Conservation (phyloP, 371 early-diverging fungal genomes). For the Rhizopus sp. region DNA sequence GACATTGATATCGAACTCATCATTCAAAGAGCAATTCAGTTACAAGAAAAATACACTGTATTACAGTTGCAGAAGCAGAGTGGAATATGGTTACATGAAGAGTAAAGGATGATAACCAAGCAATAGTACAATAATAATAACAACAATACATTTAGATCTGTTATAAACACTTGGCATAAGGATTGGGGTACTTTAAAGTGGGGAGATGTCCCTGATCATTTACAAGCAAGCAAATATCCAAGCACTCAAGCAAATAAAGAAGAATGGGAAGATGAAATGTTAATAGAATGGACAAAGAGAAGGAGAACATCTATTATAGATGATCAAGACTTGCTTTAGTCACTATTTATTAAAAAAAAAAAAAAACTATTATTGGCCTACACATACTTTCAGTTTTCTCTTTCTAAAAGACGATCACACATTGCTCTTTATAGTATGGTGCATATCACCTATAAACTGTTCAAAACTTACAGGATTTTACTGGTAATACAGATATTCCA, state of each 20-base stretch:
- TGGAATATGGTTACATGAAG: constrained; percentile 57
- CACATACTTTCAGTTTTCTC: no score
- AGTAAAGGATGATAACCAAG: constrained; percentile 22
- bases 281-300: constrained; percentile 33
- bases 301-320: constrained; percentile 20
- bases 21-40: constrained; percentile 48
- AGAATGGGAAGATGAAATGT: constrained; percentile 57
- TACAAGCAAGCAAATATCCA: constrained; percentile 40
- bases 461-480: no score
- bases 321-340: constrained; percentile 13
- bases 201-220: constrained; percentile 45
- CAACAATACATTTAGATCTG: constrained; percentile 25
- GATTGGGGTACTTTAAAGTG: constrained; percentile 40
- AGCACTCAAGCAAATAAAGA: constrained; percentile 32
- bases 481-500: no score
- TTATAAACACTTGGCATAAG: constrained; percentile 38
- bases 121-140: no score
- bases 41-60: constrained; percentile 49
- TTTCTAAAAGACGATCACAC: no score
- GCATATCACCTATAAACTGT: no score
- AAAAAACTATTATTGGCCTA: neutral
- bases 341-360: no score
- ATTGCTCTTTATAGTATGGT: no score
- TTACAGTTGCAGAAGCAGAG: constrained; percentile 56
- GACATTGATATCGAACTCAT: constrained; percentile 52